Conservation (phyloP, 73 alveolate genomes). For the Durusdinium trenchii region DNA sequence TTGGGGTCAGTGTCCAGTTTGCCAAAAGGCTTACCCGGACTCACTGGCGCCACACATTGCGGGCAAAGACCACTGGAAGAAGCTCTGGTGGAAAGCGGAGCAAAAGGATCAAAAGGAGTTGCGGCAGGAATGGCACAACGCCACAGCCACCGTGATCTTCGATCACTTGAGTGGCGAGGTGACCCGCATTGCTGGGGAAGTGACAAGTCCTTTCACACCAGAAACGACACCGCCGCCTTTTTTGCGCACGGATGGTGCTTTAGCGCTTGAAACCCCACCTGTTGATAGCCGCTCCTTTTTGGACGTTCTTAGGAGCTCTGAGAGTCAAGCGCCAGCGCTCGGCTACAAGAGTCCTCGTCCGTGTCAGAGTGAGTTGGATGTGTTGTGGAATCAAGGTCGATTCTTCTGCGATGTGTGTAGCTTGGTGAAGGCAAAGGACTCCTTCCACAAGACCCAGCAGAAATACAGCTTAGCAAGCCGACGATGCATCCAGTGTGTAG, state of each 20-base stretch:
- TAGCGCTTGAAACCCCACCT: neutral
- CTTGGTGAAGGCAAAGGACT: no score
- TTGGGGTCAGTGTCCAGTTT: slow-evolving; percentile 35
- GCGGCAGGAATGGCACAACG: neutral
- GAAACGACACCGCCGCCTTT: no score
- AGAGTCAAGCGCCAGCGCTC: neutral
- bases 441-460: slow-evolving; percentile 59
- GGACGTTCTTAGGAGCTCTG: neutral
- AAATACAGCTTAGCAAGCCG: slow-evolving; percentile 5
- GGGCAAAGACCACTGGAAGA: slow-evolving; percentile 39
- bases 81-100: neutral
- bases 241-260: slow-evolving; percentile 4
- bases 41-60: slow-evolving; percentile 19
- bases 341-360: neutral
- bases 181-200: no score
- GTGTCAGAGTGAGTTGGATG: neutral
- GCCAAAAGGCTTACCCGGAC: slow-evolving; percentile 30
- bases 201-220: no score
- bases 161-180: slow-evolving; percentile 36
- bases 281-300: neutral
- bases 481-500: neutral
- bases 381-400: neutral
- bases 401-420: slow-evolving; percentile 31
- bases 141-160: slow-evolving; percentile 13
- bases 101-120: neutral